These are phyloP conservation scores for Syzygium malaccense DNA, from an alignment of 441 rosid species.

Conservation along the genomic window DNA sequence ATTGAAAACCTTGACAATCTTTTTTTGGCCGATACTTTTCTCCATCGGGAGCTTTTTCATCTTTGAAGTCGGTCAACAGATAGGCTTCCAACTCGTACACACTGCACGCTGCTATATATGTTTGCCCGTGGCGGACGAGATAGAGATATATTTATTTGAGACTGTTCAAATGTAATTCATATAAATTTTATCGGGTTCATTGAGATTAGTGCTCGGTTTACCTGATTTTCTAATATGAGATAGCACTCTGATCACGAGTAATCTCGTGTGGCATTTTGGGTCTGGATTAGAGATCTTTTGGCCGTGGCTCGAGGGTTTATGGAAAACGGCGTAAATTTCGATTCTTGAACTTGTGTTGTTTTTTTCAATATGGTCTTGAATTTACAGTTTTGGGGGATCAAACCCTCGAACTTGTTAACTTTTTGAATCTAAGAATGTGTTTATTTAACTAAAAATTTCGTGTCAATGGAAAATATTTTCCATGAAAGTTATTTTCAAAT, in stretches of 20 bases:
- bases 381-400: too few relatives aligned
- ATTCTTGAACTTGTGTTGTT: too few relatives aligned
- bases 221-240: neutral
- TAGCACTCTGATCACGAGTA: too few relatives aligned
- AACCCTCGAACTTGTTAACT: neutral
- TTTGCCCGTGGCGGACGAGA: neutral
- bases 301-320: rapidly evolving
- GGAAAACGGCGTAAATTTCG: neutral
- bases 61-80: neutral
- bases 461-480: too few relatives aligned
- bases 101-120: neutral
- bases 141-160: neutral
- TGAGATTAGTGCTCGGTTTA: too few relatives aligned
- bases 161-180: neutral
- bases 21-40: neutral
- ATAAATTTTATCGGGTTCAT: neutral
- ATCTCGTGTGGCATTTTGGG: neutral
- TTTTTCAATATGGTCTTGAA: too few relatives aligned
- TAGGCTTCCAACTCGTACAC: neutral
- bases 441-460: too few relatives aligned
- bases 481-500: too few relatives aligned
- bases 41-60: neutral
- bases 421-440: neutral
- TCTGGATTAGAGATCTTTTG: rapidly evolving
- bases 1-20: neutral